Base-by-base conservation (phyloP, 192 early-diverging fungal species). In the Gonapodya sp. region DNA sequence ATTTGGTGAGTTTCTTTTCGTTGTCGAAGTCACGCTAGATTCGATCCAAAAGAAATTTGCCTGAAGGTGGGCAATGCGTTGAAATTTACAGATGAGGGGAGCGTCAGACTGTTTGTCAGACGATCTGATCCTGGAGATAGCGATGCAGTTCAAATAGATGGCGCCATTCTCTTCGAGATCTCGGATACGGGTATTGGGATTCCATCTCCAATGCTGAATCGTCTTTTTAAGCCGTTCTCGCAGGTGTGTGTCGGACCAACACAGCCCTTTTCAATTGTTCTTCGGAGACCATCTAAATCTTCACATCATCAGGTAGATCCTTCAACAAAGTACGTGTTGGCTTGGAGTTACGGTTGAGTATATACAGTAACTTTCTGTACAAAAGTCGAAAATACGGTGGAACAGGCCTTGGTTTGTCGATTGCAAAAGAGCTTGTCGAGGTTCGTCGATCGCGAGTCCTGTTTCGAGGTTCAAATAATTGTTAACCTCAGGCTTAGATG, bases 151-250 rank as follows among this genome's bases (percentile, higher is more conserved):
- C n/a, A n/a, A n/a, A 64, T 8, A 24, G 46, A 24, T 64, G 8
- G 8, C 8, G 46, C 24, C 24, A 24, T 64, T 64, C 8, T n/a
- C n/a, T 77, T 77, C 31, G 16, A 16, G 8, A 87, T 89, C 2
- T 84, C 84, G n/a, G 91, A 92, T 74, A 91, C 90, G 0, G 91
- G 91, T 18, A 91, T 92, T 32, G 91, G 91, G 16, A 92, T 92
- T 33, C 87, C 90, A 0, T 78, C 85, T 1, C 85, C 89, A 33
- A 80, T 84, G 18, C 83, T 92, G 18, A 85, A 87, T 74, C 86
- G 86, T 18, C 82, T 92, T 8, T 92, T 92, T 81, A 87, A 88
- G 18, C 86, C 91, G 2, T 92, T 92, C 78, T 91, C 88, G n/a
- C 92, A 92, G 74, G 87, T 91, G 32, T 88, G 89, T 64, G 8